Percentiles rank a stretch among this genome's conserved stretches.
Conservation (phyloP, 2,329 filamentous ascomycete species). For the Talaromyces sp. region DNA sequence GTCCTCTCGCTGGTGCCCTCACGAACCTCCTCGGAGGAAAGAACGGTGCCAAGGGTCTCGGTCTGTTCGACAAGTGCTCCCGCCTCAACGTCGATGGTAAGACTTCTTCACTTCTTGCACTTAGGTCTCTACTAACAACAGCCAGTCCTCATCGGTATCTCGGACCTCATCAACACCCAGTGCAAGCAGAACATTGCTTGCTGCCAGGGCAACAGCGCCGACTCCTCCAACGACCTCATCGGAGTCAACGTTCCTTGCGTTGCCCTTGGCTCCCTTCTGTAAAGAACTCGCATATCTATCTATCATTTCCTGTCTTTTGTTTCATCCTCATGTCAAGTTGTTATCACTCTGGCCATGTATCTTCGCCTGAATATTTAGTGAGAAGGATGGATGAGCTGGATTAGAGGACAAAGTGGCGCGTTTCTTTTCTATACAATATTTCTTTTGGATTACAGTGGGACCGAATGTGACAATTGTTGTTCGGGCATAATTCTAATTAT, state of each 20-base stretch:
- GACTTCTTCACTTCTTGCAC: slow-evolving; percentile 4
- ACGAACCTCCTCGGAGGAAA: slow-evolving; percentile 29
- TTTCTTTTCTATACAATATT: background rate
- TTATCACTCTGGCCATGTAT: background rate
- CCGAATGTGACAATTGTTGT: background rate
- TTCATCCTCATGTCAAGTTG: slow-evolving; percentile 4
- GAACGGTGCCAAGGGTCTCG: slow-evolving; percentile 28
- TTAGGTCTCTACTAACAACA: slow-evolving; percentile 5
- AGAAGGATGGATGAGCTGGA: background rate
- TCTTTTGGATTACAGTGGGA: background rate
- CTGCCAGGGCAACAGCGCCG: slow-evolving; percentile 31
- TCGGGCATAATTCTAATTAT: background rate
- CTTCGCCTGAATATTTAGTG: background rate
- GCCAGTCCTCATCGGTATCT: slow-evolving; percentile 24
- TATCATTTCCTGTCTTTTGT: slow-evolving; percentile 1
- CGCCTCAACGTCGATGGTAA: slow-evolving; percentile 31
- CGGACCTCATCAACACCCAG: slow-evolving; percentile 33
- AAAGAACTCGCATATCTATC: slow-evolving; percentile 17
- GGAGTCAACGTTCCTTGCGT: slow-evolving; percentile 34
- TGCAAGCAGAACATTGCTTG: slow-evolving; percentile 39
- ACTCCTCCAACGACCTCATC: slow-evolving; percentile 28
- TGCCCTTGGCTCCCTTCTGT: slow-evolving; percentile 34
- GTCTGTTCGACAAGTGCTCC: slow-evolving; percentile 39
- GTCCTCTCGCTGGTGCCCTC: slow-evolving; percentile 29
- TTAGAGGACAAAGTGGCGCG: background rate